Base-by-base conservation (phyloP, 2,329 filamentous ascomycete genomes). In the Mollisiaceae sp. region DNA sequence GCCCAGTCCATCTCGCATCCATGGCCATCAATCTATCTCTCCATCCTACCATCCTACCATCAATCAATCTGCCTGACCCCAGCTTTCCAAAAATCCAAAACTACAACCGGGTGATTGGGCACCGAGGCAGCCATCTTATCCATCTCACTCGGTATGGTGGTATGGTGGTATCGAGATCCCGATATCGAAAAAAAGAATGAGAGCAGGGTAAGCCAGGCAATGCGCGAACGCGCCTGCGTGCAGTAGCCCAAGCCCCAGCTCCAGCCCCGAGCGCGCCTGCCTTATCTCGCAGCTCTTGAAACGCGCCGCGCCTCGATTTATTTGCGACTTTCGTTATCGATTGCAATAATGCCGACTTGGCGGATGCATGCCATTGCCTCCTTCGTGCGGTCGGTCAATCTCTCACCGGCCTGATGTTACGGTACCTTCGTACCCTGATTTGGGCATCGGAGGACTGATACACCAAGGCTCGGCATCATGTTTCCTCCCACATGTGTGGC, bases 261-360 rank as follows among this genome's bases (percentile, higher is more conserved):
- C 27, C 6, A 32, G 27, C 27, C 27, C 6, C 27, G 27, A 32
- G 27, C 27, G 27, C 27, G 45, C 20, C 9, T 54, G 14, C 50
- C 22, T 54, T 54, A 54, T 54, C 50, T 54, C 50, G 50, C 50
- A 54, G 50, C 22, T 54, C 14, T n/a, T 54, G 50, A 54, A 54
- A 54, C 50, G 14, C 20, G 9, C 8, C 24, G 24, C 11, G 24
- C 24, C 24, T 54, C 24, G 22, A 54, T 52, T 4, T 32, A 20
- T 27, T 27, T 52, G 22, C 20, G 47, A 52, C 27, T 27, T 32
- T 27, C 4, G 22, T 27, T 24, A 27, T 32, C 27, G 27, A 32
- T 32, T 32, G 6, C 27, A 32, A 32, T 3, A 32, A 32, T 32
- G 27, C 27, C 27, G 27, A 32, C 3, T 32, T 32, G 3, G 27